phyloP scores from a whole-genome alignment of 2,329 filamentous ascomycete genomes.

The Fusarium domesticum region DNA sequence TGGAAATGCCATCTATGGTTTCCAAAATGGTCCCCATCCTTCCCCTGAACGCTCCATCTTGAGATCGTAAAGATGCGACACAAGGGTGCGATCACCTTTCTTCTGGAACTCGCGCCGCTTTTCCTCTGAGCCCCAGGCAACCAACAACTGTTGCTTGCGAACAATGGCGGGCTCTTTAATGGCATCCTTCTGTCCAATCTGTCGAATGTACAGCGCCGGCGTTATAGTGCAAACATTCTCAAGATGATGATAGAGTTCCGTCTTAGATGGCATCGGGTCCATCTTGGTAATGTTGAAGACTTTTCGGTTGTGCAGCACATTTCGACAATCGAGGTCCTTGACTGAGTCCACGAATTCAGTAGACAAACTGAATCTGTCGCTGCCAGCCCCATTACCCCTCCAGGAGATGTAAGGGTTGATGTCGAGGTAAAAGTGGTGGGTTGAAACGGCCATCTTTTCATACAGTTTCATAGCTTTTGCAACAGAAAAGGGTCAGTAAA shows the following conservation, averaged over 20 bases:
- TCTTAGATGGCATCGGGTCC: slow-evolving; percentile 30
- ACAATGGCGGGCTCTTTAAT: slow-evolving; percentile 35
- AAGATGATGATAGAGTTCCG: slow-evolving; percentile 33
- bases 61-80: slow-evolving; percentile 29
- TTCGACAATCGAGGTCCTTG: slow-evolving; percentile 34
- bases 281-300: slow-evolving; percentile 34
- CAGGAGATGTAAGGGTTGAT: slow-evolving; percentile 30
- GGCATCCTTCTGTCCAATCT: slow-evolving; percentile 34
- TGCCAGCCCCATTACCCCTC: slow-evolving; percentile 15
- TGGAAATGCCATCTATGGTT: neutral
- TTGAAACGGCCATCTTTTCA: slow-evolving; percentile 39
- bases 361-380: slow-evolving; percentile 26
- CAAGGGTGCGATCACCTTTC: slow-evolving; percentile 30
- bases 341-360: slow-evolving; percentile 34
- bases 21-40: slow-evolving; percentile 14
- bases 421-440: slow-evolving; percentile 38
- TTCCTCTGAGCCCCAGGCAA: slow-evolving; percentile 38
- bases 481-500: neutral
- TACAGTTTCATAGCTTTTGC: slow-evolving; percentile 34
- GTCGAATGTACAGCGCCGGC: slow-evolving; percentile 38
- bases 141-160: slow-evolving; percentile 38
- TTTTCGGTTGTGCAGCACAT: slow-evolving; percentile 38
- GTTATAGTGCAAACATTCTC: slow-evolving; percentile 35
- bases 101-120: slow-evolving; percentile 30
- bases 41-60: slow-evolving; percentile 17